A percentile compares a stretch with the other conserved stretches of the same genome.
Evolutionary conservation across 495 filamentous ascomycete genomes (phyloP).

Genomic region (Aspergillus bertholletiae): DNA sequence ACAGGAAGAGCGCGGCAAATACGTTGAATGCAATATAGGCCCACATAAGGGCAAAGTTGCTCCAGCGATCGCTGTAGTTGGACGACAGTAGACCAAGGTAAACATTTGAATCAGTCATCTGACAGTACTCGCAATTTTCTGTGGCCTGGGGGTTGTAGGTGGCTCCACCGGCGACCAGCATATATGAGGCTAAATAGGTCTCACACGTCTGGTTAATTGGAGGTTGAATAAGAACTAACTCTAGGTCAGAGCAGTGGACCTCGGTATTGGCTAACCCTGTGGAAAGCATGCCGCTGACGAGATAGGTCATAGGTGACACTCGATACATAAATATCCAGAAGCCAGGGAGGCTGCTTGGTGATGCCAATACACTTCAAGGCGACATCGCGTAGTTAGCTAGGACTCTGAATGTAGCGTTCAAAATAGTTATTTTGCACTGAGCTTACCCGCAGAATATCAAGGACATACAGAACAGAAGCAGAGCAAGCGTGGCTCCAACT

Average conservation of each 20-base stretch:
- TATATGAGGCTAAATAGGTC: conserved; percentile 55
- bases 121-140: conserved; percentile 58
- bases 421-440: not conserved
- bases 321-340: conserved; percentile 91
- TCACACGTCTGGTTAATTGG: conserved; percentile 51
- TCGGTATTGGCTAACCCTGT: conserved; percentile 55
- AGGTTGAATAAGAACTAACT: conserved; percentile 55
- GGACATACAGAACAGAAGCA: conserved; percentile 63
- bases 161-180: conserved; percentile 42
- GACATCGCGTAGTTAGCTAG: conserved; percentile 6
- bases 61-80: conserved; percentile 67
- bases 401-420: not conserved
- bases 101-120: conserved; percentile 57
- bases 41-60: conserved; percentile 69
- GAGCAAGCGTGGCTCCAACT: conserved; percentile 61
- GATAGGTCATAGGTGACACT: conserved; percentile 70
- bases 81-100: too few relatives aligned
- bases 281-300: conserved; percentile 62
- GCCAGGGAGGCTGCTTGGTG: conserved; percentile 54
- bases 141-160: conserved; percentile 50
- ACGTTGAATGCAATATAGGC: conserved; percentile 76
- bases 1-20: conserved; percentile 64
- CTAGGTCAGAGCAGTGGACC: conserved; percentile 58
- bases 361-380: conserved; percentile 64
- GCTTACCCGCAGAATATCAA: conserved; percentile 63